Base-by-base conservation (phyloP, 768 basidiomycete genomes). In the Suillus clintonianus region DNA sequence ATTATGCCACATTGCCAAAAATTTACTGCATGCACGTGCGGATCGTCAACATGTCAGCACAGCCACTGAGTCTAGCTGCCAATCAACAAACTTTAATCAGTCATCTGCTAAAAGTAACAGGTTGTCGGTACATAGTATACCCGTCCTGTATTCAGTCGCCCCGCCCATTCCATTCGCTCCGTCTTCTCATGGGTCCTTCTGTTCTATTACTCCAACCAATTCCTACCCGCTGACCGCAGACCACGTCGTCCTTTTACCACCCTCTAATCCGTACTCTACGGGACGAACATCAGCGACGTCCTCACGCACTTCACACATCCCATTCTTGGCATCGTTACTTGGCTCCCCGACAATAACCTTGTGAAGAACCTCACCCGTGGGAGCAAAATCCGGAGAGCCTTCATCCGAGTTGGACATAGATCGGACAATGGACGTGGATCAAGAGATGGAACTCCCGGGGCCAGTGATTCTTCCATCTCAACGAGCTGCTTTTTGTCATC, bases 251-350 rank as follows among this genome's bases (percentile, higher is more conserved):
- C 83, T 99, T 11, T 88, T 99, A 5, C 97, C 0, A 97, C 97
- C 0, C 86, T 98, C 60, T 97, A 99, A 73, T 88, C 91, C 22
- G 94, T 97, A 34, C 83, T 99, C 5, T 99, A 97, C 74, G 97
- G 97, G 2, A 96, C 96, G 61, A 99, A 99, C 78, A 95, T 99
- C 62, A 97, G 94, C 39, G 95, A 99, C 77, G 90, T 98, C 74
- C 89, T 99, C 64, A 98, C 97, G 24, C 86, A 95, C 19, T 96
- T 88, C 78, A 99, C 97, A 11, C 94, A 97, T 72, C 92, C 95
- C 17, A 68, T 94, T 48, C 87, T 99, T 65, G 97, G 99, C 74
- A 85, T 99, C 70, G 71, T 97, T 47, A 96, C 97, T 0, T 99
- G 97, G 97, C 72, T 99, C 65, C 97, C 97, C 0, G 97, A 97